Percentiles rank a stretch among this genome's conserved stretches.
Evolutionary conservation across 2,329 filamentous ascomycete genomes (phyloP).

Genomic region (Penicillium olsonii): DNA sequence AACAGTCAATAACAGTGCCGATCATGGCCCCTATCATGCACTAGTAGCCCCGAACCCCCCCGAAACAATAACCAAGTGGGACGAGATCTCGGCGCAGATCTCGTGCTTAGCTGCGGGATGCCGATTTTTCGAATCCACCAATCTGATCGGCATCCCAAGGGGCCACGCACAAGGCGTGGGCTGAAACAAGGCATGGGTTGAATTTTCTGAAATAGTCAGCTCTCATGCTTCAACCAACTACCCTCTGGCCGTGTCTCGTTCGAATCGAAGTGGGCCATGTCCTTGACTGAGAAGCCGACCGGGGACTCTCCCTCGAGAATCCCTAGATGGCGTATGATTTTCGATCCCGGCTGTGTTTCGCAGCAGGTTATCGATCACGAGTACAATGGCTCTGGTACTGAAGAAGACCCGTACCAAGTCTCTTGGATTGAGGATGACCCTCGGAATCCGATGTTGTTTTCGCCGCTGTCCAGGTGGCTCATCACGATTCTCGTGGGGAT

Average conservation of each 20-base stretch:
- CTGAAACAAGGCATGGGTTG: no score
- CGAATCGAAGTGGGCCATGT: background rate
- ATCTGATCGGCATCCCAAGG: background rate
- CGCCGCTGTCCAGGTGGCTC: constrained; percentile 27
- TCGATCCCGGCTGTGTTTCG: constrained; percentile 5
- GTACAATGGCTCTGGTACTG: constrained; percentile 12
- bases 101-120: background rate
- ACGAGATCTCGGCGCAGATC: background rate
- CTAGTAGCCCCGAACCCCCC: no score
- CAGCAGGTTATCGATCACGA: constrained; percentile 1
- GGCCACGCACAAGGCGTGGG: background rate
- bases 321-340: background rate
- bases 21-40: no score
- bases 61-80: background rate
- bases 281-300: background rate
- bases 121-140: background rate
- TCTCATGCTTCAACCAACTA: background rate
- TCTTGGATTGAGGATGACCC: constrained; percentile 10
- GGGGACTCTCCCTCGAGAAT: background rate
- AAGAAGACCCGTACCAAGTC: constrained; percentile 12
- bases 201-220: no score
- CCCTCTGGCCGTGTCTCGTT: no score
- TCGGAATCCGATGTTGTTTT: constrained; percentile 14
- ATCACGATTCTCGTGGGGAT: constrained; percentile 32
- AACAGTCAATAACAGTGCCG: no score